These are phyloP conservation scores for Pueraria montana DNA, from an alignment of 306 rosid species.

Conservation along the genomic window DNA sequence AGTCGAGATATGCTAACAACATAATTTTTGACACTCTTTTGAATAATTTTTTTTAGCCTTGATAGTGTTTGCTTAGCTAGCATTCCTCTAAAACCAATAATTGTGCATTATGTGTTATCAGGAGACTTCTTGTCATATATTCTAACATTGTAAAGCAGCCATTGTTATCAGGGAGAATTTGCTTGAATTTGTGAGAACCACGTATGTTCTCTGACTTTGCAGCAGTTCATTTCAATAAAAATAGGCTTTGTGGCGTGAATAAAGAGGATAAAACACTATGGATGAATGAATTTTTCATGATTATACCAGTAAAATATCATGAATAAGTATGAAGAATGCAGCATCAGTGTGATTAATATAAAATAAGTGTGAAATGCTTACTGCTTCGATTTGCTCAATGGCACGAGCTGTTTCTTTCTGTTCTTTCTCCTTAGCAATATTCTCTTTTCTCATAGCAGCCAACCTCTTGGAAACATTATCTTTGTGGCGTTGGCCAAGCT, in stretches of 20 bases:
- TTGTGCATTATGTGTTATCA: neutral
- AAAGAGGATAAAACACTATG: neutral
- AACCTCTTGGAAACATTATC: slow-evolving; percentile 88
- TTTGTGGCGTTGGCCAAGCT: slow-evolving; percentile 92
- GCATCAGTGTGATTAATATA: neutral
- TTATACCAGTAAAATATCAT: neutral
- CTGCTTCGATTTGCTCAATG: slow-evolving; percentile 88
- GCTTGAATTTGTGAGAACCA: neutral
- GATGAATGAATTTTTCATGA: neutral
- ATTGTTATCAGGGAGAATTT: neutral
- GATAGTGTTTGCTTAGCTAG: neutral
- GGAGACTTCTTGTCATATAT: neutral
- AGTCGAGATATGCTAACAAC: neutral
- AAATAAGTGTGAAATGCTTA: slow-evolving; percentile 55
- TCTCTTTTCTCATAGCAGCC: slow-evolving; percentile 88
- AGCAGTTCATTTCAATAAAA: neutral
- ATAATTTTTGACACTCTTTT: neutral
- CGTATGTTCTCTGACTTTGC: neutral
- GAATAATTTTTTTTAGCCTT: neutral
- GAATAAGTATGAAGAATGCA: neutral
- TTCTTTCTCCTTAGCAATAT: slow-evolving; percentile 87
- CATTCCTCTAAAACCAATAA: slow-evolving; percentile 15
- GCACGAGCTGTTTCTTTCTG: slow-evolving; percentile 76
- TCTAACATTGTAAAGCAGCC: neutral
- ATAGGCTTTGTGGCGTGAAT: neutral